These are phyloP conservation scores for Microbotryum saponariae DNA, from an alignment of 1,284 basidiomycete genomes.

Conservation along the genomic window DNA sequence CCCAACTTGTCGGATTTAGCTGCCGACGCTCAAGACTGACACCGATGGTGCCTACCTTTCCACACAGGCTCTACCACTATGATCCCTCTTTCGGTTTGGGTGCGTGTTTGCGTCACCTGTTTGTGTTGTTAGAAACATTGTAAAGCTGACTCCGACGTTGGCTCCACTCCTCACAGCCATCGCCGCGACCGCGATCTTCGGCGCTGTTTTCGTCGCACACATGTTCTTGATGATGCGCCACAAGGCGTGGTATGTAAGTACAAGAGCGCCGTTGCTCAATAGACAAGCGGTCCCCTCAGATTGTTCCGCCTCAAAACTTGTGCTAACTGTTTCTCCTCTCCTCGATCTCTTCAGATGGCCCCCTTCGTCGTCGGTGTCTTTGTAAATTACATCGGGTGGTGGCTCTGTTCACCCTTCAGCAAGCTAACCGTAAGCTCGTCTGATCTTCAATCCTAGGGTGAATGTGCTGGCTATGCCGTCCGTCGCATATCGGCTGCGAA, in stretches of 20 bases:
- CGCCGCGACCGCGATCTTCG: conserved; percentile 11
- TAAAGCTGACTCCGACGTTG: conserved; percentile 1
- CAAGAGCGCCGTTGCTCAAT: not conserved
- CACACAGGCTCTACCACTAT: too few species aligned
- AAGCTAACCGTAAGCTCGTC: not conserved
- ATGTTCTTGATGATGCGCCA: not conserved
- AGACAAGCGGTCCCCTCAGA: not conserved
- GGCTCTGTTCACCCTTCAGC: not conserved
- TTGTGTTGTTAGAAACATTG: too few species aligned
- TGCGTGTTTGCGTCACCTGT: too few species aligned
- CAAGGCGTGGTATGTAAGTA: conserved; percentile 16
- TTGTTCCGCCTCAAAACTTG: too few species aligned
- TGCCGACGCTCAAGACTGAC: too few species aligned
- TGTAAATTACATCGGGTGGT: not conserved
- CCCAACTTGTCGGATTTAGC: too few species aligned
- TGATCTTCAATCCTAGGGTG: not conserved
- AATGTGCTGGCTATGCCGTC: conserved; percentile 15
- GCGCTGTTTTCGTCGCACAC: conserved; percentile 13
- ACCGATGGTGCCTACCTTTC: too few species aligned
- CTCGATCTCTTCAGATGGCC: conserved; percentile 9
- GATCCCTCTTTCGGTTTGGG: too few species aligned
- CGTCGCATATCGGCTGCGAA: conserved; percentile 18
- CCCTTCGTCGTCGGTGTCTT: conserved; percentile 18
- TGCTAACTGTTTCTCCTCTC: not conserved
- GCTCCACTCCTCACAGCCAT: conserved; percentile 2